Evolutionary conservation across 2,329 filamentous ascomycete species (phyloP).

Genomic region (Helicocarpus griseus): DNA sequence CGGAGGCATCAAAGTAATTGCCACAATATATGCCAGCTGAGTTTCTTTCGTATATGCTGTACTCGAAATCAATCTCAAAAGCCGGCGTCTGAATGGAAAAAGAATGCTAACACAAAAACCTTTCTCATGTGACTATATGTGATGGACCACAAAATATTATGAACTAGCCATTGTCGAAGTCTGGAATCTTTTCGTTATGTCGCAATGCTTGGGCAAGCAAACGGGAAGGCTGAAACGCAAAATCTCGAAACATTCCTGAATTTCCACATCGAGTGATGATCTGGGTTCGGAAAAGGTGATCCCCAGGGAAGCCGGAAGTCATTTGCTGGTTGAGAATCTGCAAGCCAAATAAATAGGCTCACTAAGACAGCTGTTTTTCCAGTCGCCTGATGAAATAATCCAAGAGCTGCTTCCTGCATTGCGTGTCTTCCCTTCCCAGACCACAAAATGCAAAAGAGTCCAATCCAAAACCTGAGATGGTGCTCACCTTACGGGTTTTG

Average conservation of each 20-base stretch:
- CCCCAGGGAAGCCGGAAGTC: not conserved
- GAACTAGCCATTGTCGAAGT: not conserved
- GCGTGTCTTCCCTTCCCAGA: not conserved
- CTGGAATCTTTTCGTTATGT: not conserved
- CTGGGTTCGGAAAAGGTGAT: not conserved
- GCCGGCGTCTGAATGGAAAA: not conserved
- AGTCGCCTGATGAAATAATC: not conserved
- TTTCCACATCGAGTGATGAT: not conserved
- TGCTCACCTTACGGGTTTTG: not conserved
- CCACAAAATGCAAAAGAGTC: not conserved
- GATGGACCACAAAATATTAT: not conserved
- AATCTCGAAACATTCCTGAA: not conserved
- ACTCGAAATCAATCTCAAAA: not conserved
- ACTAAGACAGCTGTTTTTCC: not conserved
- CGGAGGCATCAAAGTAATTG: not conserved
- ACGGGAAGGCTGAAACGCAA: not conserved
- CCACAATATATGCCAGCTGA: not conserved
- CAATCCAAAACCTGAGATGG: not conserved
- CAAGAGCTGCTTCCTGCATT: not conserved
- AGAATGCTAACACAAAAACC: not conserved
- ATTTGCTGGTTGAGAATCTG: not conserved
- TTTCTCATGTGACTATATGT: not conserved
- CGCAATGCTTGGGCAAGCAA: not conserved
- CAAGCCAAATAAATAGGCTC: not conserved
- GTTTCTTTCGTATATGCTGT: conserved; percentile 2